These are phyloP conservation scores for Metarhizium album DNA, from an alignment of 2,329 filamentous ascomycete genomes.

Conservation along the genomic window DNA sequence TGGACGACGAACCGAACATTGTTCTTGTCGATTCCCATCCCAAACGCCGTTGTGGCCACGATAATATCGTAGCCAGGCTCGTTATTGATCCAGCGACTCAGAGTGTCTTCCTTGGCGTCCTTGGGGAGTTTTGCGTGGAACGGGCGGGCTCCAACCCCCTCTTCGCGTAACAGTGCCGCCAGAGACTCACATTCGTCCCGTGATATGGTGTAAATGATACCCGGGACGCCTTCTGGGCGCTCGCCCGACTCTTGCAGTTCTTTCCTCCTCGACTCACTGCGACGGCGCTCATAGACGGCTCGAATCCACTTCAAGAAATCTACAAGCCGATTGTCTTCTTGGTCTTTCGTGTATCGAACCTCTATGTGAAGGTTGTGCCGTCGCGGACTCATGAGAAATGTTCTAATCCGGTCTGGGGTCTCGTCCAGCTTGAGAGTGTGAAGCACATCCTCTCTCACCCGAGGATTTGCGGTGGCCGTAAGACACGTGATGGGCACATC, in stretches of 20 bases:
- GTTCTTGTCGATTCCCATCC: conserved; percentile 96
- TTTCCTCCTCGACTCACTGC: conserved; percentile 43
- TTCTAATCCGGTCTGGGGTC: conserved; percentile 47
- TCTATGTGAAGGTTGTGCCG: conserved; percentile 85
- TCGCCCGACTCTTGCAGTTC: conserved; percentile 46
- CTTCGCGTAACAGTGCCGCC: conserved; percentile 51
- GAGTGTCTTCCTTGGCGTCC: conserved; percentile 58
- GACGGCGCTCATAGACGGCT: conserved; percentile 58
- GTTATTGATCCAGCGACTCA: conserved; percentile 62
- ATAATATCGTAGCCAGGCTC: conserved; percentile 77
- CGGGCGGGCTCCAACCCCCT: conserved; percentile 63
- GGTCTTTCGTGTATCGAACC: conserved; percentile 70
- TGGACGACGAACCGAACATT: conserved; percentile 91
- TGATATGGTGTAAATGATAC: conserved; percentile 72
- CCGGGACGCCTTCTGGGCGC: conserved; percentile 54
- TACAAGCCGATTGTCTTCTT: conserved; percentile 58
- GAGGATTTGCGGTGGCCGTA: conserved; percentile 78
- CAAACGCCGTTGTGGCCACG: conserved; percentile 90
- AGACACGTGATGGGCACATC: conserved; percentile 85
- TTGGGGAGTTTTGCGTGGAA: conserved; percentile 62
- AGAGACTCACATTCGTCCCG: conserved; percentile 65
- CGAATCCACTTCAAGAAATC: conserved; percentile 71
- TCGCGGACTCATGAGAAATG: conserved; percentile 75
- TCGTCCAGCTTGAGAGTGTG: conserved; percentile 58
- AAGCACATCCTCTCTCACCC: conserved; percentile 75